Percentiles rank a stretch among this genome's conserved stretches.
Evolutionary conservation across 2,329 filamentous ascomycete species (phyloP).

Genomic region (Penicillium sp.): DNA sequence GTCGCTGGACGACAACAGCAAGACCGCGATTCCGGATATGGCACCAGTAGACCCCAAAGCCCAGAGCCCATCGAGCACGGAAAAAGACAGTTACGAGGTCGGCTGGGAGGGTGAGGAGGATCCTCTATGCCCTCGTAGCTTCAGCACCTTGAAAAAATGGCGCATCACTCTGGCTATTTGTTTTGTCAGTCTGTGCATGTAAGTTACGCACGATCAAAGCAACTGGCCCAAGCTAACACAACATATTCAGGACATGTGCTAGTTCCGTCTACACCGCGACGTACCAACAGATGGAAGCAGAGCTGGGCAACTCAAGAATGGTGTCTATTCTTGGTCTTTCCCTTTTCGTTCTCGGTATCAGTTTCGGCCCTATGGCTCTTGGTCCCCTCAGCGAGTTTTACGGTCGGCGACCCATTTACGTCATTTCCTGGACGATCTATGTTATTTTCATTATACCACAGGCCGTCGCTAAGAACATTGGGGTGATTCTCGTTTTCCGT

Average conservation of each 20-base stretch:
- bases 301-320: slow-evolving; percentile 39
- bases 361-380: too few relatives aligned
- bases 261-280: slow-evolving; percentile 58
- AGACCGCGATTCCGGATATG: not conserved
- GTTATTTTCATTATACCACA: too few relatives aligned
- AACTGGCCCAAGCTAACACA: not conserved
- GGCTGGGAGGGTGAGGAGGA: not conserved
- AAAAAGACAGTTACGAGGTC: not conserved
- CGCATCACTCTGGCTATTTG: not conserved
- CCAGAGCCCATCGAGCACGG: not conserved
- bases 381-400: too few relatives aligned
- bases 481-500: too few relatives aligned
- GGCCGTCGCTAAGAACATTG: too few relatives aligned
- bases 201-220: too few relatives aligned
- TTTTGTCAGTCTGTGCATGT: too few relatives aligned
- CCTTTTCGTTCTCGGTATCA: too few relatives aligned
- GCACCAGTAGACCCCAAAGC: not conserved
- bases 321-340: not conserved
- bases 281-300: slow-evolving; percentile 6
- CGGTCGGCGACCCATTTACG: too few relatives aligned
- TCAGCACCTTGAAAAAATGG: not conserved
- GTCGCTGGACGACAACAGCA: not conserved
- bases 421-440: too few relatives aligned
- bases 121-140: not conserved
- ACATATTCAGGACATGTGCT: slow-evolving; percentile 54